Conservation (phyloP, 768 basidiomycete species). For the Mycena galericulata region DNA sequence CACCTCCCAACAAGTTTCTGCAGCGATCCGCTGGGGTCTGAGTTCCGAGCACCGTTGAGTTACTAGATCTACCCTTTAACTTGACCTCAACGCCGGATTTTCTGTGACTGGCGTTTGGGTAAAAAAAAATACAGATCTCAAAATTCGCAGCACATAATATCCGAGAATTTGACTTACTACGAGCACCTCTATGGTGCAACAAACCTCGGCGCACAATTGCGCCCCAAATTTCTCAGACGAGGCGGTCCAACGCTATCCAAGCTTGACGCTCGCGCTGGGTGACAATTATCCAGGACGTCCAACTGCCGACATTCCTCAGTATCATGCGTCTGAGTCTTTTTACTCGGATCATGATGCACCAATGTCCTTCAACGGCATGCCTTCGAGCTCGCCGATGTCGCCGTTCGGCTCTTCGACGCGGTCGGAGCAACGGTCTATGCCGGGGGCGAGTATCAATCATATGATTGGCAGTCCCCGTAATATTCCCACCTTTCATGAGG, state of each 20-base stretch:
- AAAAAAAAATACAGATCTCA: too few species aligned
- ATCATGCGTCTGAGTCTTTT: too few species aligned
- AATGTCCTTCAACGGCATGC: neutral
- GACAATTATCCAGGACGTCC: constrained; percentile 11
- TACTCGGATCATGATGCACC: neutral
- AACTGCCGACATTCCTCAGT: neutral
- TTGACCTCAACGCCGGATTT: neutral
- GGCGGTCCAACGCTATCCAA: constrained; percentile 11
- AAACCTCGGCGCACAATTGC: too few species aligned
- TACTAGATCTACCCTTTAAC: neutral
- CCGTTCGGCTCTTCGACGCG: too few species aligned
- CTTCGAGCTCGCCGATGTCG: too few species aligned
- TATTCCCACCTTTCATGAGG: constrained; percentile 3
- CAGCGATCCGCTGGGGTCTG: too few species aligned
- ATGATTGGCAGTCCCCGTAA: too few species aligned
- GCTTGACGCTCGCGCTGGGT: constrained; percentile 16
- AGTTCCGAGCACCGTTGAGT: constrained; percentile 1
- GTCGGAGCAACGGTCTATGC: too few species aligned
- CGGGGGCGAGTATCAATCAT: too few species aligned
- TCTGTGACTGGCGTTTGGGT: too few species aligned
- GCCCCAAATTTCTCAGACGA: constrained; percentile 6
- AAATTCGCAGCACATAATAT: neutral
- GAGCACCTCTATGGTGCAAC: neutral
- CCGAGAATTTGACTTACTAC: neutral
- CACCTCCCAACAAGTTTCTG: too few species aligned